Base-by-base conservation (phyloP, 2,329 filamentous ascomycete genomes). In the Venturiaceae sp. region DNA sequence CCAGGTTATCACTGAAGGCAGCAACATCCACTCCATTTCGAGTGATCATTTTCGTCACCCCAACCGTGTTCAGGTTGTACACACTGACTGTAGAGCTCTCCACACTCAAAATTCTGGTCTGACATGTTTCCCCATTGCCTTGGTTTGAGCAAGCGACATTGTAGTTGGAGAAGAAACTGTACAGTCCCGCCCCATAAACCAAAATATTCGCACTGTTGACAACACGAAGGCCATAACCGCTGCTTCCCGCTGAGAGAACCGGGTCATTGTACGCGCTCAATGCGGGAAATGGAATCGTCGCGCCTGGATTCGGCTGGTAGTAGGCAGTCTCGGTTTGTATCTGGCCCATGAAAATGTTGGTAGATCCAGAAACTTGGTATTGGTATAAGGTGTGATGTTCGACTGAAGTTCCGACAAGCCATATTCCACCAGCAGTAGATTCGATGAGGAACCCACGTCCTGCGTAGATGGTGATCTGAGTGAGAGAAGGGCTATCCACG, bases 271-370 rank as follows among this genome's bases (percentile, higher is more conserved):
- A 88, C 6, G 74, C 73, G 13, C 21, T 32, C 65, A 86, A 83
- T 62, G 77, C 73, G 0, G 75, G 75, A 71, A 87, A 90, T 39
- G 85, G 87, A 9, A 81, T 77, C 9, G 81, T 78, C 2, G 89
- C 82, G 64, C 87, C 81, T 4, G 91, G 90, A 75, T 92, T 92
- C 69, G 87, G 82, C 75, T 95, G 89, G 80, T 87, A 90, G 77
- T 84, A 83, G 33, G 91, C 88, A 5, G 91, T 96, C 75, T 96
- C 92, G 3, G 88, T 89, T 75, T 96, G 92, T 66, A 95, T 90
- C 55, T 89, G 75, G 11, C 83, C 85, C 80, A 95, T 86, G 76
- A 87, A 95, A 62, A 95, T 80, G 67, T 92, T 87, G 67, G 83
- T 79, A 1, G 91, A 89, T 62, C 86, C 85, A 68, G 81, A 76